Evolutionary conservation across 495 filamentous ascomycete genomes (phyloP).

Genomic region (Penicillium herquei): DNA sequence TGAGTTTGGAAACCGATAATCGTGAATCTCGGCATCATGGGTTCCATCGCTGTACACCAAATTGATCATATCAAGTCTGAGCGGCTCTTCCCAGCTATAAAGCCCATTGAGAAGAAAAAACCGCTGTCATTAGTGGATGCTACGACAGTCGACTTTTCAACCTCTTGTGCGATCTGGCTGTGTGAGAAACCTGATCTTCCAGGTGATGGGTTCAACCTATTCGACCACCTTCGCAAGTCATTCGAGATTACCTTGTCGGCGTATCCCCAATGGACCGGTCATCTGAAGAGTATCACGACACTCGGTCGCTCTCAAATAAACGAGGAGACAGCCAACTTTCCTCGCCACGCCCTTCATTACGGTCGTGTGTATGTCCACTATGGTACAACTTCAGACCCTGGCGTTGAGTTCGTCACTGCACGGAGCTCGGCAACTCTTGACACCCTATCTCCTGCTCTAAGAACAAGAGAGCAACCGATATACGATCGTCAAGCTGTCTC

Average conservation of each 20-base stretch:
- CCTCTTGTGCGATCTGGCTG: conserved; percentile 27
- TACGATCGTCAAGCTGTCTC: conserved; percentile 23
- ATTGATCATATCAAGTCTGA: conserved; percentile 8
- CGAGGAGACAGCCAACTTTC: background rate
- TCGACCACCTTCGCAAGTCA: conserved; percentile 22
- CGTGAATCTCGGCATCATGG: background rate
- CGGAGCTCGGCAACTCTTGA: conserved; percentile 21
- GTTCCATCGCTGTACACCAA: background rate
- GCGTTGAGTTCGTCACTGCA: conserved; percentile 34
- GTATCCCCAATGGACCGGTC: conserved; percentile 35
- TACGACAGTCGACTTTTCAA: conserved; percentile 22
- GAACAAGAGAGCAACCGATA: conserved; percentile 22
- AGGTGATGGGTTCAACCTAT: conserved; percentile 3
- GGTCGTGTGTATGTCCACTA: conserved; percentile 33
- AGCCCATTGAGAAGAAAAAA: background rate
- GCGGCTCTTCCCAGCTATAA: conserved; percentile 9
- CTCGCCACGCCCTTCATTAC: conserved; percentile 29
- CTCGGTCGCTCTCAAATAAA: conserved; percentile 3
- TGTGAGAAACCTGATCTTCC: conserved; percentile 14
- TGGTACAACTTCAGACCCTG: conserved; percentile 31
- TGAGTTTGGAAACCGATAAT: background rate
- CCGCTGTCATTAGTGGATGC: conserved; percentile 34
- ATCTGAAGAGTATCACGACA: conserved; percentile 18
- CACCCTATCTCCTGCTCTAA: conserved; percentile 26
- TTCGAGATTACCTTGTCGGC: conserved; percentile 24